Evolutionary conservation across 2,329 filamentous ascomycete species (phyloP).

Genomic region (Neonectria coccinea): DNA sequence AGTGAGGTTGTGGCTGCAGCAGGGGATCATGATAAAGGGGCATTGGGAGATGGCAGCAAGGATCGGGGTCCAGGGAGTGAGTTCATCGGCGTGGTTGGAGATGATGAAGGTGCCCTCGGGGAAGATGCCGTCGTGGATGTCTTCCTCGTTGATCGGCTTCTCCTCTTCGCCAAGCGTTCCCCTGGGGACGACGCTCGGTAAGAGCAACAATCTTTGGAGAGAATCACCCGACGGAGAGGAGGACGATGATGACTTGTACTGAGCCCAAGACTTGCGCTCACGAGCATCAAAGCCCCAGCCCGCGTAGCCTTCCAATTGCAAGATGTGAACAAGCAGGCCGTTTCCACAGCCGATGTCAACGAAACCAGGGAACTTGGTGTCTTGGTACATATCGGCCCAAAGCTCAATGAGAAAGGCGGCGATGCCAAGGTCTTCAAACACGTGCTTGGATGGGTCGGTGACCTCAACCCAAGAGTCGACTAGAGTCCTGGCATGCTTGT

Average conservation of each 20-base stretch:
- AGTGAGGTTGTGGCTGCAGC: slow-evolving; percentile 89
- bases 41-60: slow-evolving; percentile 80
- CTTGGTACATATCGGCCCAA: slow-evolving; percentile 84
- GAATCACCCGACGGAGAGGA: slow-evolving; percentile 47
- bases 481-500: slow-evolving; percentile 78
- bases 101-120: slow-evolving; percentile 86
- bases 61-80: slow-evolving; percentile 95
- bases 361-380: slow-evolving; percentile 79
- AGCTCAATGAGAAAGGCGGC: slow-evolving; percentile 93
- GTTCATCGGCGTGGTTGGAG: slow-evolving; percentile 95
- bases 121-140: slow-evolving; percentile 73
- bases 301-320: slow-evolving; percentile 81
- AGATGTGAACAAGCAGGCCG: slow-evolving; percentile 86
- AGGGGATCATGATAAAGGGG: slow-evolving; percentile 93
- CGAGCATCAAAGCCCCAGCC: slow-evolving; percentile 95
- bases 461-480: slow-evolving; percentile 85
- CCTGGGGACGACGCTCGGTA: slow-evolving; percentile 57
- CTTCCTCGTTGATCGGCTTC: slow-evolving; percentile 27
- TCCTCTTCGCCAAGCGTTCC: slow-evolving; percentile 28
- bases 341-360: slow-evolving; percentile 98
- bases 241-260: slow-evolving; percentile 64
- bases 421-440: slow-evolving; percentile 94
- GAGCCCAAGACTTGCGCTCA: slow-evolving; percentile 84
- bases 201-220: slow-evolving; percentile 61
- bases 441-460: slow-evolving; percentile 90